Conservation (phyloP, 306 rosid genomes). For the Malus fusca region DNA sequence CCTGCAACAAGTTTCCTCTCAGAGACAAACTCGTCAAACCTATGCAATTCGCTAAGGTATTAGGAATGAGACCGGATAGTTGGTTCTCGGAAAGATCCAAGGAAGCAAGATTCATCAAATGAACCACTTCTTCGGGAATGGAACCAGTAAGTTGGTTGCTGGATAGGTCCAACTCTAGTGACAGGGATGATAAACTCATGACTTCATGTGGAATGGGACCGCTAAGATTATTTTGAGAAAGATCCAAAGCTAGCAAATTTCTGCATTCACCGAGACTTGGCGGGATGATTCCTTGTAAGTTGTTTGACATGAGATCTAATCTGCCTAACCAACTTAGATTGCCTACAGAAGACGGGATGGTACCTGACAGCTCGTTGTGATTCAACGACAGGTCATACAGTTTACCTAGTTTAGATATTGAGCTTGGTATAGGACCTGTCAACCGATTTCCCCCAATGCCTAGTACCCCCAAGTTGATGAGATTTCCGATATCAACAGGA, state of each 20-base stretch:
- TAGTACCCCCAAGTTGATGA: neutral
- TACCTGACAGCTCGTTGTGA: neutral
- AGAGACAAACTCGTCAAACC: constrained; percentile 4
- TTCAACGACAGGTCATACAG: neutral
- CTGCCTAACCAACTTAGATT: neutral
- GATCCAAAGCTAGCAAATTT: neutral
- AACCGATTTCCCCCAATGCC: neutral
- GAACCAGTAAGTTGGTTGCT: constrained; percentile 12
- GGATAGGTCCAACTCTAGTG: constrained; percentile 1
- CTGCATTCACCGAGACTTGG: neutral
- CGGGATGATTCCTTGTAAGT: constrained; percentile 14
- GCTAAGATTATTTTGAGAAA: constrained; percentile 1
- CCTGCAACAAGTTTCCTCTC: constrained; percentile 11
- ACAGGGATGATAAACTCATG: neutral
- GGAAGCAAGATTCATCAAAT: neutral
- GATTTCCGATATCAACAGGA: constrained; percentile 14
- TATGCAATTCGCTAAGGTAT: constrained; percentile 1
- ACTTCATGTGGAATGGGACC: constrained; percentile 20
- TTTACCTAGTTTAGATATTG: neutral
- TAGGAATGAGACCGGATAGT: constrained; percentile 12
- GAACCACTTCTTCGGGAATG: constrained; percentile 9
- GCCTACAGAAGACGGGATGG: constrained; percentile 23
- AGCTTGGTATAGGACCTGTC: constrained; percentile 9
- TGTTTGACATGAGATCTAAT: neutral
- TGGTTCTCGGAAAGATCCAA: neutral